These are phyloP conservation scores for Wallacemonas sp. DNA, from an alignment of 208 protist genomes.

Conservation along the genomic window DNA sequence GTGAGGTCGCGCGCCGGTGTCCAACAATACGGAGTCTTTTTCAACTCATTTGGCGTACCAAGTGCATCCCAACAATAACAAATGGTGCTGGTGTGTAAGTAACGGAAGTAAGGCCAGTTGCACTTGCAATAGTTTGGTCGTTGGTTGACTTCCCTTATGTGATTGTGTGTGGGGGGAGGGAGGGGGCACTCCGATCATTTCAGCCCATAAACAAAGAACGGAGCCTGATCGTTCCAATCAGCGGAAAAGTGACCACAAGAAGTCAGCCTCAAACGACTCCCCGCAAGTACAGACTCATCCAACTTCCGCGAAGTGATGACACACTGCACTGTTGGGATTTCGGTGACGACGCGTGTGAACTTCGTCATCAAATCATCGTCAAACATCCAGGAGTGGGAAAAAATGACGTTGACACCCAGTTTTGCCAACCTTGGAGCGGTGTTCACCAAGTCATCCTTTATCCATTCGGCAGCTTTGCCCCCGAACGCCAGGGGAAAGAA, in stretches of 20 bases:
- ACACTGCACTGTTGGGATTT: conserved; percentile 62
- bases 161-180: no score
- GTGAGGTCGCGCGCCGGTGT: no score
- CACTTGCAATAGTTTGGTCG: no score
- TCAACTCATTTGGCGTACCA: no score
- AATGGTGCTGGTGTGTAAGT: no score
- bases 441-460: conserved; percentile 66
- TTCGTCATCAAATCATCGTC: conserved; percentile 76
- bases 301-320: conserved; percentile 80
- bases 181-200: no score
- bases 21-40: no score
- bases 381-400: conserved; percentile 85
- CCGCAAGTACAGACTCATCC: conserved; percentile 33
- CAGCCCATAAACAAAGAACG: conserved; percentile 73
- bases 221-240: conserved; percentile 79
- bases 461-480: conserved; percentile 62
- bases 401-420: conserved; percentile 70
- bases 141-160: no score
- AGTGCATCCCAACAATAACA: background rate
- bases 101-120: no score
- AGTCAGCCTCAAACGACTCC: conserved; percentile 29
- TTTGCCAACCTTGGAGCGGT: conserved; percentile 39
- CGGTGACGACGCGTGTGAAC: conserved; percentile 42
- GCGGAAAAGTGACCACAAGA: conserved; percentile 52
- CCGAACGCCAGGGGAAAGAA: conserved; percentile 52